Evolutionary conservation across 495 filamentous ascomycete genomes (phyloP), one percentile per base, ranked within the genome.

Genomic region (Cenococcum geophilum): DNA sequence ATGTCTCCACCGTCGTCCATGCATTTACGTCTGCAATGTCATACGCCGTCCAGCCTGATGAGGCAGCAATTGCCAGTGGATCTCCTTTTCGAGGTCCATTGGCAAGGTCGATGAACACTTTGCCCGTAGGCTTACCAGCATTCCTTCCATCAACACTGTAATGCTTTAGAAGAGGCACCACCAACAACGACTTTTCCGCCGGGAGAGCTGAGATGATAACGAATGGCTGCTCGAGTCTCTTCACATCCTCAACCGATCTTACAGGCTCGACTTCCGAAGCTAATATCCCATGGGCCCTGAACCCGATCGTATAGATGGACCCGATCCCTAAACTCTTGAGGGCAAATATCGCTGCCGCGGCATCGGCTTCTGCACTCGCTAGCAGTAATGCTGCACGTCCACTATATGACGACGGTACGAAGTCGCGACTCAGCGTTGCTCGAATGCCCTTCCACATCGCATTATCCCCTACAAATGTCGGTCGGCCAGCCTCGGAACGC

Each of bases 361-460:
- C 89, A 58, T 91, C 86, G 47, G 86, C 81, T 51, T 85, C 78
- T 5, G 79, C 79, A 16, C 78, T 81, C 16, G 87, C 85, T 3
- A 92, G 72, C 18, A 93, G 79, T 35, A 93, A 83, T 1, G 88
- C 89, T 9, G 88, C 83, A 21, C 88, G 82, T 23, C 82, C 83
- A 40, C 78, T 80, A 71, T 91, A 93, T 0, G 89, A 89, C 5
- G 86, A 89, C 0, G 89, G 89, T 0, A 89, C 87, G 64, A 91
- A 86, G 65, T 92, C 89, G 11, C 87, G 82, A 2, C 85, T 91
- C 37, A 93, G 75, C 0, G 88, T 91, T 34, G 86, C 86, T 34
- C 89, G 78, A 53, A 93, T 91, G 9, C 88, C 88, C 66, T 89
- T 90, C 89, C 89, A 92, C 3, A 82, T 84, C 27, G 88, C 83